Conservation (phyloP, 2,329 filamentous ascomycete species). For the Dactylella cylindrospora region DNA sequence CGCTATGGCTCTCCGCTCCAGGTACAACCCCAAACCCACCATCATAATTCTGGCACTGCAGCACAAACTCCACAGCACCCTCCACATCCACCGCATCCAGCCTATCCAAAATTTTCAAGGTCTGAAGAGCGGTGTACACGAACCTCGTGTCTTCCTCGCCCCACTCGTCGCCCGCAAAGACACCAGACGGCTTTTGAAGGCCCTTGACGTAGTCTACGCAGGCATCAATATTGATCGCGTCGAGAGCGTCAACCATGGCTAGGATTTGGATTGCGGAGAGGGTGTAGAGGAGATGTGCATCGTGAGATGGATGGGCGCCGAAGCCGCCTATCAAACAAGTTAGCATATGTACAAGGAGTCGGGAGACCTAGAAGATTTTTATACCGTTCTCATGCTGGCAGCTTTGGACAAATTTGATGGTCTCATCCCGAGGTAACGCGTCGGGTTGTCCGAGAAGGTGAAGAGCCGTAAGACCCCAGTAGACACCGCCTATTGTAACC, state of each 20-base stretch:
- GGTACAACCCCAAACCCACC: slow-evolving; percentile 88
- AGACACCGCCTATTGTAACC: slow-evolving; percentile 66
- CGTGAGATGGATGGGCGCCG: slow-evolving; percentile 88
- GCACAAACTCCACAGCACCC: slow-evolving; percentile 76
- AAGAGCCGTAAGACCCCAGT: slow-evolving; percentile 90
- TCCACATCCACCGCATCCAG: slow-evolving; percentile 75
- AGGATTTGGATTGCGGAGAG: slow-evolving; percentile 93
- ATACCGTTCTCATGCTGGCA: slow-evolving; percentile 79
- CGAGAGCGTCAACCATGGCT: slow-evolving; percentile 79
- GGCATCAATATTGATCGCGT: slow-evolving; percentile 67
- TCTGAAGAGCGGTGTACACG: slow-evolving; percentile 85
- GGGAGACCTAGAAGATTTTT: not conserved
- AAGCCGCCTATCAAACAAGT: slow-evolving; percentile 62
- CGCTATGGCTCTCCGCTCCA: slow-evolving; percentile 89
- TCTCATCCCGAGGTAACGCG: slow-evolving; percentile 74
- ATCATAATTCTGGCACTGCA: slow-evolving; percentile 86
- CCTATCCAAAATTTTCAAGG: slow-evolving; percentile 73
- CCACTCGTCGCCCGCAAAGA: slow-evolving; percentile 93
- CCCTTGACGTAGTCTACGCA: slow-evolving; percentile 41
- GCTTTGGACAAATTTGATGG: slow-evolving; percentile 91
- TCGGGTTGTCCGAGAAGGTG: slow-evolving; percentile 80
- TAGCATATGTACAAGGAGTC: not conserved
- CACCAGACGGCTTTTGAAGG: slow-evolving; percentile 61
- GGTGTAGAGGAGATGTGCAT: slow-evolving; percentile 94
- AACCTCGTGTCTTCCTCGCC: slow-evolving; percentile 95